Evolutionary conservation across 495 filamentous ascomycete genomes (phyloP), one percentile per base, ranked within the genome.

Genomic region (Talaromyces borbonicus): DNA sequence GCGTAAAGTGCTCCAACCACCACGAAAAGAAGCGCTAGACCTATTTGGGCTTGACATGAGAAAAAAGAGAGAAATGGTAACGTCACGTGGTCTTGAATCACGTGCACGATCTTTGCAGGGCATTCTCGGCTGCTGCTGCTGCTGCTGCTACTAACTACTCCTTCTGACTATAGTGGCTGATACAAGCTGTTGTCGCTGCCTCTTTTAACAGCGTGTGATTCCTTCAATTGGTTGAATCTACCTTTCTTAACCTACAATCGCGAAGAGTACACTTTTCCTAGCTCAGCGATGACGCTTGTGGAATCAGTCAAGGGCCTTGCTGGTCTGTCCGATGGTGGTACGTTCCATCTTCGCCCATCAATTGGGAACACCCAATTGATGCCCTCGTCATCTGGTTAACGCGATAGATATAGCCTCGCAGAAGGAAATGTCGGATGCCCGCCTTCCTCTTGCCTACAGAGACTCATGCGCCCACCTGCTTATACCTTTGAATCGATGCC

Each of bases 401-500:
- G 43, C 29, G 22, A 9, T 22, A 32, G 49, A 46, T 46, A 69
- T 68, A 67, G 90, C 90, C 48, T 83, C 90, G 46, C 75, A 87
- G 57, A 80, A 89, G 67, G 85, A 87, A 60, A 98, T 98, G 92
- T 80, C 84, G 49, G 87, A 84, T 53, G 92, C 92, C 51, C 80
- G 80, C 56, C 72, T 98, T 18, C 92, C 92, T 11, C 61, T 97
- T 43, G 77, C 84, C 49, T 98, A 97, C 69, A 80, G 92, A 53
- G 92, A 98, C 62, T 87, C 81, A 59, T 98, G 92, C 66, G 92
- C 88, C 53, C 79, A 92, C 61, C 83, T 97, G 9, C 73, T 96
- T 18, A 95, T 96, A 33, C 93, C 93, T 6, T 75, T 98, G 55
- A 98, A 98, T 68, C 81, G 84, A 50, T 98, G 92, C 71, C 89